Conservation (phyloP, 2,329 filamentous ascomycete genomes). For the Penicillium sp. region DNA sequence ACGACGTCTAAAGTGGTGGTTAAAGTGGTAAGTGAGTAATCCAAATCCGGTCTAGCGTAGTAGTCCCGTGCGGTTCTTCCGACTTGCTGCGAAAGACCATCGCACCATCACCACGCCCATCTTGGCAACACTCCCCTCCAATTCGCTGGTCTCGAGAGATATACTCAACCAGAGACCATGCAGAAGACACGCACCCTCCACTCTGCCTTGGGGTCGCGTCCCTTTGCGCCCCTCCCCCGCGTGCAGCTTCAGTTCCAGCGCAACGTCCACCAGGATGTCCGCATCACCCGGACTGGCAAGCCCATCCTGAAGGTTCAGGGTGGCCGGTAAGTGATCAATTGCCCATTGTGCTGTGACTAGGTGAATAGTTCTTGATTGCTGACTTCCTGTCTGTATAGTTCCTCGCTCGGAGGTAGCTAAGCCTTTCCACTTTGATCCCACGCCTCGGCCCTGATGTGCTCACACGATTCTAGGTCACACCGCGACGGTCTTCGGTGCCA, state of each 20-base stretch:
- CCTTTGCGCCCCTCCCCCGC: slow-evolving; percentile 36
- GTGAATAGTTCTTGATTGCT: slow-evolving; percentile 18
- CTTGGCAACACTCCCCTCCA: slow-evolving; percentile 25
- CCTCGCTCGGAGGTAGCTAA: slow-evolving; percentile 73
- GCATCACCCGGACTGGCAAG: slow-evolving; percentile 93
- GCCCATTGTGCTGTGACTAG: slow-evolving; percentile 11
- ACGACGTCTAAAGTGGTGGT: background rate
- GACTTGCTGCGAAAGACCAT: slow-evolving; percentile 30
- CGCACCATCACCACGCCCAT: slow-evolving; percentile 26
- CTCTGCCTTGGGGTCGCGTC: slow-evolving; percentile 40
- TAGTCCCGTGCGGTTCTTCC: slow-evolving; percentile 32
- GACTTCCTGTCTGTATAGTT: slow-evolving; percentile 50
- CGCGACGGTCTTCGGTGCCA: slow-evolving; percentile 95
- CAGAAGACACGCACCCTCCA: slow-evolving; percentile 46
- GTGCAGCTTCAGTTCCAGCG: slow-evolving; percentile 44
- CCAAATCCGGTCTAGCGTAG: slow-evolving; percentile 33
- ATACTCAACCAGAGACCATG: slow-evolving; percentile 40
- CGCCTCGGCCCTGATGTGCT: slow-evolving; percentile 21
- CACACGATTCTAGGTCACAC: slow-evolving; percentile 67
- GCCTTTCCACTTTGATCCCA: slow-evolving; percentile 19
- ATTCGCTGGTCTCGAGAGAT: slow-evolving; percentile 28
- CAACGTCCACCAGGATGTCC: slow-evolving; percentile 72
- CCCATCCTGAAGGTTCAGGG: slow-evolving; percentile 84
- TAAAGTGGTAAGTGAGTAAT: slow-evolving; percentile 10
- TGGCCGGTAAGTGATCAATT: slow-evolving; percentile 65